Conservation (phyloP, 2,329 filamentous ascomycete species). For the Alternaria consortialis region DNA sequence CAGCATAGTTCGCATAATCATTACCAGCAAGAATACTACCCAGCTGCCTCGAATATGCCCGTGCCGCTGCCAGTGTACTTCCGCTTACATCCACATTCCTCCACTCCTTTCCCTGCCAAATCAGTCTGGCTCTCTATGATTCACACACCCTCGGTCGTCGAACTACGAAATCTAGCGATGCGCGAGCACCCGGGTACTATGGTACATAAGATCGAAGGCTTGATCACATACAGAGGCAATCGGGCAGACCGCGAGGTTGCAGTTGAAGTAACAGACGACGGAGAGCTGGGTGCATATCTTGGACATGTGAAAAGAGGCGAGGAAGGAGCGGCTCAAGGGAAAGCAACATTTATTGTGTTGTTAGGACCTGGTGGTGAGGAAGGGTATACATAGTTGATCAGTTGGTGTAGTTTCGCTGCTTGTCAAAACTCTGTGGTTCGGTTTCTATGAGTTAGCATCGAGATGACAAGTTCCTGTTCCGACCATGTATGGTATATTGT, state of each 20-base stretch:
- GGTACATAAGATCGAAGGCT: conserved; percentile 70
- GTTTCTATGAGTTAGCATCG: not conserved
- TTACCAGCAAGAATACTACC: conserved; percentile 21
- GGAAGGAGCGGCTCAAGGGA: conserved; percentile 56
- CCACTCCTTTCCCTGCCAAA: conserved; percentile 58
- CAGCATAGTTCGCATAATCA: conserved; percentile 3
- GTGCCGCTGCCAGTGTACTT: conserved; percentile 13
- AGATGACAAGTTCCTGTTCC: not conserved
- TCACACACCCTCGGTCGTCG: conserved; percentile 64
- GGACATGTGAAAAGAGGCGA: conserved; percentile 59
- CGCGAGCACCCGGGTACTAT: conserved; percentile 68
- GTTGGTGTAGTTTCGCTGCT: not conserved
- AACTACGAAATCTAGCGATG: conserved; percentile 69
- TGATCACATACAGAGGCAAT: conserved; percentile 60
- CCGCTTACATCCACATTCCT: conserved; percentile 57
- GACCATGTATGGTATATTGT: not conserved
- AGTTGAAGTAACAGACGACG: conserved; percentile 73
- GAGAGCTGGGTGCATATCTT: conserved; percentile 77
- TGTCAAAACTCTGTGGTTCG: not conserved
- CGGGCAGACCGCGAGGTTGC: conserved; percentile 65
- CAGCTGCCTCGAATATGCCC: not conserved
- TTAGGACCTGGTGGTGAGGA: conserved; percentile 11
- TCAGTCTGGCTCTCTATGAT: conserved; percentile 73
- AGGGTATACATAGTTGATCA: not conserved
- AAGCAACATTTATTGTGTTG: conserved; percentile 62